Percentiles rank a stretch among this genome's conserved stretches.
Conservation (phyloP, 176 grass and related monocot species). For the Aegilops speltoides region DNA sequence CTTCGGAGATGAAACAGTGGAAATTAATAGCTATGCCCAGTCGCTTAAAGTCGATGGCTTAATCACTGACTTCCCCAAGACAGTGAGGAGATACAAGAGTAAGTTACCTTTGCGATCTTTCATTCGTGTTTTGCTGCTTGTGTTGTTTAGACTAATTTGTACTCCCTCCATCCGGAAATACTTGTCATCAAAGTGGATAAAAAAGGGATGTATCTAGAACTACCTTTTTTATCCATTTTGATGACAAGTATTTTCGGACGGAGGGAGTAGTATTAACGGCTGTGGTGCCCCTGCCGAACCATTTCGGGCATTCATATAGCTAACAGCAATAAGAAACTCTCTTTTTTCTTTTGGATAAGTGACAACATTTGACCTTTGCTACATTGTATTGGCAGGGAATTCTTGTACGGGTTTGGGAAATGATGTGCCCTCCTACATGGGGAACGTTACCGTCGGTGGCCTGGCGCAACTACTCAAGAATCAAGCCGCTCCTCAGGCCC, state of each 20-base stretch:
- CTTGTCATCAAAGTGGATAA: too few relatives aligned
- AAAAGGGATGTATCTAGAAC: too few relatives aligned
- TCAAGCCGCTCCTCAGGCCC: neutral
- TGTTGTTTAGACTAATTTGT: too few relatives aligned
- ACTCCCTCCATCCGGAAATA: too few relatives aligned
- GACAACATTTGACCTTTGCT: neutral
- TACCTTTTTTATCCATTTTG: too few relatives aligned
- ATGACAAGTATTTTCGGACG: too few relatives aligned
- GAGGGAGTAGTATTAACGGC: neutral
- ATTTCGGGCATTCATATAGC: neutral
- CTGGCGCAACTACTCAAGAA: constrained; percentile 17
- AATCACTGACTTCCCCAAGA: constrained; percentile 83
- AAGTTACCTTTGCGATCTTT: neutral
- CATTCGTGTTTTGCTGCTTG: neutral
- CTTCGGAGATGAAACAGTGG: constrained; percentile 56
- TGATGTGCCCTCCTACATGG: constrained; percentile 45
- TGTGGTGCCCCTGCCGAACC: neutral
- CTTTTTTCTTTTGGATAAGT: neutral
- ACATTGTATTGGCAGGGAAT: constrained; percentile 46
- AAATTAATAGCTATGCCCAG: constrained; percentile 73
- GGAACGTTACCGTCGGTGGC: neutral
- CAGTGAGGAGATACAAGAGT: constrained; percentile 80
- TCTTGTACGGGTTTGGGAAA: constrained; percentile 37
- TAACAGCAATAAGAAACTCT: neutral
- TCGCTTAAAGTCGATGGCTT: constrained; percentile 49